These are phyloP conservation scores for Fusarium pilosicola DNA, from an alignment of 2,329 filamentous ascomycete genomes.

Conservation along the genomic window DNA sequence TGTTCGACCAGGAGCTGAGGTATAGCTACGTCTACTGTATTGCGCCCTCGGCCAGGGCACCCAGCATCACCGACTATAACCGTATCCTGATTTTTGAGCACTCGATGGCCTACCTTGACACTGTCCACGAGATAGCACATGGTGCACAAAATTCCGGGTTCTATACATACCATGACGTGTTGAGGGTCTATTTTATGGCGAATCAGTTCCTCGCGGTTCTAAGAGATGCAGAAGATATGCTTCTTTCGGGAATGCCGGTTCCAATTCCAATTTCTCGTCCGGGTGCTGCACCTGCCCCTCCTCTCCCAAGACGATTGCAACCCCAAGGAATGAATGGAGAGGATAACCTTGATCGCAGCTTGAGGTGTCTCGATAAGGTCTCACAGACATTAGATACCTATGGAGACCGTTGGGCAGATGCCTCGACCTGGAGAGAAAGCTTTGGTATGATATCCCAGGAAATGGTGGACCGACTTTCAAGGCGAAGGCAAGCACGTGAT, in stretches of 20 bases:
- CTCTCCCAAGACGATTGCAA: conserved; percentile 59
- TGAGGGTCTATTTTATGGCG: conserved; percentile 82
- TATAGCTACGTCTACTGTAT: conserved; percentile 94
- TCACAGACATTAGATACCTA: conserved; percentile 65
- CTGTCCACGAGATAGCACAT: conserved; percentile 74
- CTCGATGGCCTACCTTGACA: conserved; percentile 81
- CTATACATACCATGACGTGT: conserved; percentile 87
- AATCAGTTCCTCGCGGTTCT: conserved; percentile 71
- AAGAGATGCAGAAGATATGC: conserved; percentile 65
- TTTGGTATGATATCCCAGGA: conserved; percentile 63
- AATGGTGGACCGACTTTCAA: conserved; percentile 55
- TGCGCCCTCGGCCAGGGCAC: conserved; percentile 79
- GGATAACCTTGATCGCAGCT: conserved; percentile 65
- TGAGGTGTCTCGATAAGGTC: conserved; percentile 65
- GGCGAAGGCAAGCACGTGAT: conserved; percentile 50
- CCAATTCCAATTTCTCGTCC: conserved; percentile 57
- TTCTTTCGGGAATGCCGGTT: conserved; percentile 61
- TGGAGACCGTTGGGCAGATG: conserved; percentile 68
- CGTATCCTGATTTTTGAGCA: conserved; percentile 88
- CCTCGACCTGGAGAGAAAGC: conserved; percentile 61
- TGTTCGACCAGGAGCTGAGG: conserved; percentile 87
- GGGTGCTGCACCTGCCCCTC: conserved; percentile 62
- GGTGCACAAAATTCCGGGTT: conserved; percentile 70
- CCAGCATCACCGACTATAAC: conserved; percentile 78
- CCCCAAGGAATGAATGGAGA: conserved; percentile 50